A percentile compares a stretch with the other conserved stretches of the same genome.
phyloP scores from a whole-genome alignment of 2,329 filamentous ascomycete genomes.

The Fusarium irregulare region DNA sequence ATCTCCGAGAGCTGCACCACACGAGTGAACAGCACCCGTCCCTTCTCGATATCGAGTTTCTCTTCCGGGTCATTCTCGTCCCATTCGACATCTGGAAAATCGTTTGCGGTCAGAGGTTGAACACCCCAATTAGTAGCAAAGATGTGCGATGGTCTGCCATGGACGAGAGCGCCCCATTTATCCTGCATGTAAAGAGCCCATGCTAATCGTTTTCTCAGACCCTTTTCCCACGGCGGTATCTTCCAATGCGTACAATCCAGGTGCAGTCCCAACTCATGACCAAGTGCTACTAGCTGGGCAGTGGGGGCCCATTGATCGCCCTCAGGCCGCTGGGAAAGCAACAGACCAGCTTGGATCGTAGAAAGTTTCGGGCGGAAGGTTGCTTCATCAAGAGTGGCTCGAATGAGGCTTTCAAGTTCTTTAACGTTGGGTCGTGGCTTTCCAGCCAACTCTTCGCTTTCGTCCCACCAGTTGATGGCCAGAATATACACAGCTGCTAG shows the following conservation, averaged over 20 bases:
- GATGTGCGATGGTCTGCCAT: conserved; percentile 85
- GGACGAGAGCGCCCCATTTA: conserved; percentile 86
- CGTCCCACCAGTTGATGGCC: conserved; percentile 88
- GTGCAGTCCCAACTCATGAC: conserved; percentile 88
- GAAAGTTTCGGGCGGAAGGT: conserved; percentile 86
- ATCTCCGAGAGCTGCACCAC: conserved; percentile 82
- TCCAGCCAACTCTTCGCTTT: conserved; percentile 73
- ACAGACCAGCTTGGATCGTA: conserved; percentile 79
- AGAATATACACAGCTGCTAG: conserved; percentile 86
- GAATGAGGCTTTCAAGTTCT: conserved; percentile 78
- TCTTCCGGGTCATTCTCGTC: conserved; percentile 71
- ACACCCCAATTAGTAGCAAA: conserved; percentile 81
- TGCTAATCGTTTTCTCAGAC: conserved; percentile 83
- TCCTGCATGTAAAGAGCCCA: conserved; percentile 97
- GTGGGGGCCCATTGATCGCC: conserved; percentile 87
- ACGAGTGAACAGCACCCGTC: conserved; percentile 77
- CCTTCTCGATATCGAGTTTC: conserved; percentile 73
- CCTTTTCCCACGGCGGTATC: conserved; percentile 88
- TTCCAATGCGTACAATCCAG: conserved; percentile 89
- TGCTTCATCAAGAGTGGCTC: conserved; percentile 77
- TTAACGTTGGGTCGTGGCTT: conserved; percentile 77
- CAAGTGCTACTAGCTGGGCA: conserved; percentile 86
- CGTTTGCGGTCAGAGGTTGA: conserved; percentile 68
- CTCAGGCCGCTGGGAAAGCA: conserved; percentile 79
- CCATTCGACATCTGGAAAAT: conserved; percentile 79